Conservation (phyloP, 176 grass and related monocot genomes). For the Pontederia crassipes region DNA sequence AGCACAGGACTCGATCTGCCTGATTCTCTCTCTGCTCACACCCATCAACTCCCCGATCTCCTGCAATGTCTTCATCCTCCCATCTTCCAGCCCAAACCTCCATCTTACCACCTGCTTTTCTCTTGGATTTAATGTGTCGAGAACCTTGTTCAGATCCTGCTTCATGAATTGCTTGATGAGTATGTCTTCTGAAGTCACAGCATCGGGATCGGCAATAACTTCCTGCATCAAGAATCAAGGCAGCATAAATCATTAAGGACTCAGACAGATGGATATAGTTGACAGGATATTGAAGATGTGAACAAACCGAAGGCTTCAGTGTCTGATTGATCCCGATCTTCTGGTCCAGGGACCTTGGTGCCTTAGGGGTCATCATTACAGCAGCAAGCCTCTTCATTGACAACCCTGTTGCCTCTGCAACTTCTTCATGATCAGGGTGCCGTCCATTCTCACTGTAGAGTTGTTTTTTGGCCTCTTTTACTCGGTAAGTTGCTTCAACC, state of each 20-base stretch:
- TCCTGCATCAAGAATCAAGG: slow-evolving; percentile 34
- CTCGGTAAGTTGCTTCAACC: slow-evolving; percentile 57
- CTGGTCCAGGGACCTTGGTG: slow-evolving; percentile 45
- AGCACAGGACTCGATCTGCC: slow-evolving; percentile 60
- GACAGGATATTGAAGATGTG: neutral
- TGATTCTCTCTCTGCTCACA: slow-evolving; percentile 75
- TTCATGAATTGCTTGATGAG: slow-evolving; percentile 55
- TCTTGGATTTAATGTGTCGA: slow-evolving; percentile 58
- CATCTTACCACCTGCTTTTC: slow-evolving; percentile 56
- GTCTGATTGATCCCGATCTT: slow-evolving; percentile 46
- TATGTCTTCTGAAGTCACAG: slow-evolving; percentile 50
- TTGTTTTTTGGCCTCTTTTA: slow-evolving; percentile 39
- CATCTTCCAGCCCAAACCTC: slow-evolving; percentile 65
- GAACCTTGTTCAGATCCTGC: slow-evolving; percentile 49
- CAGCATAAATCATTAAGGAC: neutral
- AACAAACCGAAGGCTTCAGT: slow-evolving; percentile 59
- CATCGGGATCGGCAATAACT: slow-evolving; percentile 43
- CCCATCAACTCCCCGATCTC: slow-evolving; percentile 53
- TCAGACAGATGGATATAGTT: neutral
- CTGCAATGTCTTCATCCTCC: slow-evolving; percentile 49
- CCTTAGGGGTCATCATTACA: slow-evolving; percentile 46
- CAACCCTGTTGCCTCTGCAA: slow-evolving; percentile 48
- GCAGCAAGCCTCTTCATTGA: slow-evolving; percentile 43
- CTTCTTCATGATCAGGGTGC: slow-evolving; percentile 46
- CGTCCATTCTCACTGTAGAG: slow-evolving; percentile 36